phyloP scores from a whole-genome alignment of 208 protist genomes.

The Wallacemonas sp. region DNA sequence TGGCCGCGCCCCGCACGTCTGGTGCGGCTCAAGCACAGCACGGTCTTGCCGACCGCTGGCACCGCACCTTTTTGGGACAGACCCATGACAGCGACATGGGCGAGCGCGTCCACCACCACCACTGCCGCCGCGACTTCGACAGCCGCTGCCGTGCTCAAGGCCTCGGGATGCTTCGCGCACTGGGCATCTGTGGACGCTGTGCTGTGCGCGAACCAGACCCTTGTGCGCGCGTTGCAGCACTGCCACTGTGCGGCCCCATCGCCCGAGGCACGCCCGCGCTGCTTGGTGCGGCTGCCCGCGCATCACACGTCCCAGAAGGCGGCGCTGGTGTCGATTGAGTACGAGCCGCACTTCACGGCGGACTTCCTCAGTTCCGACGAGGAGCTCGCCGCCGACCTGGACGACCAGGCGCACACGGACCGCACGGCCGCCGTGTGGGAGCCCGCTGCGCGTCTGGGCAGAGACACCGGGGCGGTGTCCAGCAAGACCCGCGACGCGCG shows the following conservation, averaged over 20 bases:
- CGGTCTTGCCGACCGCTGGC: slow-evolving; percentile 63
- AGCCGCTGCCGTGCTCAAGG: slow-evolving; percentile 18
- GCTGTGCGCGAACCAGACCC: slow-evolving; percentile 8
- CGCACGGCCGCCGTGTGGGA: background rate
- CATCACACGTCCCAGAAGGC: background rate
- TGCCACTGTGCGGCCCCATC: background rate
- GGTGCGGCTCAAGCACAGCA: slow-evolving; percentile 63
- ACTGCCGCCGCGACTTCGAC: background rate
- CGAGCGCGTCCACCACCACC: background rate
- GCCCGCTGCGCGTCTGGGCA: background rate
- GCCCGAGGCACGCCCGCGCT: no score
- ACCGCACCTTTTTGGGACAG: slow-evolving; percentile 31
- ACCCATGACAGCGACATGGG: background rate
- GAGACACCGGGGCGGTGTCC: slow-evolving; percentile 20
- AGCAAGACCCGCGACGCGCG: slow-evolving; percentile 21
- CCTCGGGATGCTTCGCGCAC: slow-evolving; percentile 56
- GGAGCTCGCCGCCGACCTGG: slow-evolving; percentile 21
- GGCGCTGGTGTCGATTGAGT: slow-evolving; percentile 34
- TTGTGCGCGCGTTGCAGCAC: background rate
- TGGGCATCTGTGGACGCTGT: slow-evolving; percentile 47
- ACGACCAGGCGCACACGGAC: background rate
- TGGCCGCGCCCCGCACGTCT: slow-evolving; percentile 48
- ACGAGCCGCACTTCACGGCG: slow-evolving; percentile 68
- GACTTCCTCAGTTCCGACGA: slow-evolving; percentile 78
- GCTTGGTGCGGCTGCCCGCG: background rate